Percentiles rank a stretch among this genome's conserved stretches.
These are phyloP conservation scores for Teratosphaeriaceae sp. DNA, from an alignment of 2,329 filamentous ascomycete species.

Conservation along the genomic window DNA sequence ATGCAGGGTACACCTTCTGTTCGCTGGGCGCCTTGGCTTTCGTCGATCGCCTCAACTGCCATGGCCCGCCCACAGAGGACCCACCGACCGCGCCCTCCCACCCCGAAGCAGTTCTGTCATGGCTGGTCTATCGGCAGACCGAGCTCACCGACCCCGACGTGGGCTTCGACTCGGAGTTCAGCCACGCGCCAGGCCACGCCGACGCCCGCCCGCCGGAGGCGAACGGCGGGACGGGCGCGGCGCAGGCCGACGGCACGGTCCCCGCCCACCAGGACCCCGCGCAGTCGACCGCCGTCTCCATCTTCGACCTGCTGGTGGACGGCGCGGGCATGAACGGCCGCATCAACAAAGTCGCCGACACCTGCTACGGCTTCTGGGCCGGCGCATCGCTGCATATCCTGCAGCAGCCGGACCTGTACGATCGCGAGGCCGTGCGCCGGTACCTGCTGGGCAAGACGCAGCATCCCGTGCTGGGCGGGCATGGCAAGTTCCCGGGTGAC, in stretches of 20 bases:
- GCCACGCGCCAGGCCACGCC: constrained; percentile 1
- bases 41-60: constrained; percentile 53
- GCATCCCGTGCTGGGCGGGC: constrained; percentile 58
- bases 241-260: neutral
- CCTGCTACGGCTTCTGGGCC: constrained; percentile 95
- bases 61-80: constrained; percentile 1
- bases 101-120: constrained; percentile 35
- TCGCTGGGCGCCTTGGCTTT: constrained; percentile 72
- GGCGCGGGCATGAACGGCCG: constrained; percentile 77
- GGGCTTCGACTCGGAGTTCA: constrained; percentile 28
- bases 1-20: constrained; percentile 89
- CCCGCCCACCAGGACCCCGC: constrained; percentile 19
- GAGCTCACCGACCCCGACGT: constrained; percentile 34
- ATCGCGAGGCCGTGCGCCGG: constrained; percentile 37
- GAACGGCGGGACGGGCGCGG: neutral
- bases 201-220: constrained; percentile 4
- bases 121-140: constrained; percentile 44
- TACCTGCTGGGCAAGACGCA: constrained; percentile 84
- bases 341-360: constrained; percentile 86
- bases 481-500: constrained; percentile 41
- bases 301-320: constrained; percentile 7
- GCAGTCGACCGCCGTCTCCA: constrained; percentile 12
- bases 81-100: constrained; percentile 15
- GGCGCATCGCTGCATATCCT: constrained; percentile 48
- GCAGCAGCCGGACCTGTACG: constrained; percentile 13